These are phyloP conservation scores for Dryadomyces quercus-mongolicae DNA, from an alignment of 2,329 filamentous ascomycete genomes.

Conservation along the genomic window DNA sequence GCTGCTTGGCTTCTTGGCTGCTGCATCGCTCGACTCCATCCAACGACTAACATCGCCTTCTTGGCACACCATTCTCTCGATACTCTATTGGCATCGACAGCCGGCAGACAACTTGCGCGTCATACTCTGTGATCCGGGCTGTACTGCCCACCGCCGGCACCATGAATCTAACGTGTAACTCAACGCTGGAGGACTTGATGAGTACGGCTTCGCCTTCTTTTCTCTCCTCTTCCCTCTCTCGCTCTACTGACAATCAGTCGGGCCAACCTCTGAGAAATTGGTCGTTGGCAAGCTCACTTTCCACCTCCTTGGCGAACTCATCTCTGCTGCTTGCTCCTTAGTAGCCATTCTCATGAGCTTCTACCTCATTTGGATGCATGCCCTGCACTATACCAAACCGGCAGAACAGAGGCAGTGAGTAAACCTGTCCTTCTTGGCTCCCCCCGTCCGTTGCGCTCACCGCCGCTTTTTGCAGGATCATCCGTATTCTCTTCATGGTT, in stretches of 20 bases:
- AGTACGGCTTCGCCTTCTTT: constrained; percentile 19
- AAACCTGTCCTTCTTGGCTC: constrained; percentile 1
- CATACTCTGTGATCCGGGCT: background rate
- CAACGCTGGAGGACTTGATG: constrained; percentile 29
- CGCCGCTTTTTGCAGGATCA: constrained; percentile 43
- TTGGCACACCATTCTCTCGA: background rate
- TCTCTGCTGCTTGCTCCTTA: constrained; percentile 34
- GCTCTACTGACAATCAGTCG: constrained; percentile 20
- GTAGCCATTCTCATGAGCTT: constrained; percentile 40
- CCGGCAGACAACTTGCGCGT: background rate
- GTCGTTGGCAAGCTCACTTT: constrained; percentile 39
- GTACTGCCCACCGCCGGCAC: background rate
- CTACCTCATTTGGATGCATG: constrained; percentile 47
- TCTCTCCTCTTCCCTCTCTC: background rate
- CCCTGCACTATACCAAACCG: constrained; percentile 47
- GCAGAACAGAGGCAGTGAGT: constrained; percentile 45
- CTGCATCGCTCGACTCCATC: background rate
- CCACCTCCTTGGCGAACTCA: constrained; percentile 40
- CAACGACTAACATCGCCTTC: background rate
- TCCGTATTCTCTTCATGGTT: constrained; percentile 81
- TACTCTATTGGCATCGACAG: background rate
- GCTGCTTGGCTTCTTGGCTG: background rate
- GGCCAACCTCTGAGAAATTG: constrained; percentile 30
- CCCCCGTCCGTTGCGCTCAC: background rate
- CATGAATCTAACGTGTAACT: constrained; percentile 29